Base-by-base conservation (phyloP, 1,139 yeast species). In the Neolecta irregularis region DNA sequence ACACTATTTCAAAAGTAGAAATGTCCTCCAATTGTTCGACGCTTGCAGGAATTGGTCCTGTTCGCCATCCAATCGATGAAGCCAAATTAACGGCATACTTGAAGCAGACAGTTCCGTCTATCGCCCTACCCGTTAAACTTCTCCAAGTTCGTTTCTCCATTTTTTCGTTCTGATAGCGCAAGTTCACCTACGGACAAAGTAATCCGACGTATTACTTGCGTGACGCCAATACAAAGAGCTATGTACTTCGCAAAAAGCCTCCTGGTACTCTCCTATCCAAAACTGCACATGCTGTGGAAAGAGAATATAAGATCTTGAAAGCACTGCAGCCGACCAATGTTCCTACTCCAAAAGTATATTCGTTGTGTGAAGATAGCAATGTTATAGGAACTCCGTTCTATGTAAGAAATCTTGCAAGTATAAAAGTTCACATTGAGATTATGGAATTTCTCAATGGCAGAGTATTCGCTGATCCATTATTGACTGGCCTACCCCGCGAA, bases 341-440 rank as follows among this genome's bases (percentile, higher is more conserved):
- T 0, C 74, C 76, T 12, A 71, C 76, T 30, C 76, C 79, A 1
- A 62, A 60, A 59, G 73, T 80, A 3, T 60, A 77, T 35, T 85
- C 79, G 2, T 54, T 80, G 21, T 73, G 75, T 40, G 63, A 64
- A 37, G 63, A 64, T 33, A 80, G 79, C 3, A 54, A 56, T 12
- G 69, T 80, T 25, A 72, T 74, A 3, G 93, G 83, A 24, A 36
- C 38, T n/a, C 33, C 38, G 6, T 36, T 36, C 32, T 36, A 36
- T 12, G 36, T 34, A 5, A 8, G 36, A 13, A n/a, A n/a, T 4
- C 17, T 5, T n/a, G n/a, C 9, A 18, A 20, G 6, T 11, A 8
- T 24, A 16, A 15, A 16, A 4, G 34, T 5, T n/a, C 9, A 6
- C 16, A 17, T 72, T 46, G 72, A 73, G 48, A 45, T 54, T 34